Evolutionary conservation across 2,329 filamentous ascomycete genomes (phyloP).

Genomic region (Orbilia javanica): DNA sequence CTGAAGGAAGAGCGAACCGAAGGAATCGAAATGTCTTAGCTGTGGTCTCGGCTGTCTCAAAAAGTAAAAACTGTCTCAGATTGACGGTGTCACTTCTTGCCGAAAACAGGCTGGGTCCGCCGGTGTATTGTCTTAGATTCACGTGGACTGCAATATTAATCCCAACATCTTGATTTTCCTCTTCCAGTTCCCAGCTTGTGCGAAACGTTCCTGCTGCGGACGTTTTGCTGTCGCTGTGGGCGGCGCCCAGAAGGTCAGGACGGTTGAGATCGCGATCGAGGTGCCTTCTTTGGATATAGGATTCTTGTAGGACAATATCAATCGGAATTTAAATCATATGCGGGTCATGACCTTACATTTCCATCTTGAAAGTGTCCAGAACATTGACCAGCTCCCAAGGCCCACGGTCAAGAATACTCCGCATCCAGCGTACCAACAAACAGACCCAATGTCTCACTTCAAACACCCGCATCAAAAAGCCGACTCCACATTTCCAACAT

Average conservation of each 20-base stretch:
- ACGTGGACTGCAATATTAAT: slow-evolving; percentile 43
- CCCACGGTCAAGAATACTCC: background rate
- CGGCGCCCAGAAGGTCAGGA: too few species aligned
- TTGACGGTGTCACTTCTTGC: slow-evolving; percentile 19
- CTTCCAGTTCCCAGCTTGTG: too few species aligned
- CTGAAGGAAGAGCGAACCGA: background rate
- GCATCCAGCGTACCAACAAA: slow-evolving; percentile 2
- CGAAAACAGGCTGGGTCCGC: slow-evolving; percentile 41
- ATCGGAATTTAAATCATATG: background rate
- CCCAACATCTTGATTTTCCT: background rate
- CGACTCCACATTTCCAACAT: background rate
- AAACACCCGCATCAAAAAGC: slow-evolving; percentile 17
- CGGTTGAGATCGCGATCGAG: background rate
- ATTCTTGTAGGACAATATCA: background rate
- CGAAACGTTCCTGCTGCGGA: too few species aligned
- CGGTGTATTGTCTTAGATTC: slow-evolving; percentile 36
- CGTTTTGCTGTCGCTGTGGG: too few species aligned
- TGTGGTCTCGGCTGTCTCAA: slow-evolving; percentile 1
- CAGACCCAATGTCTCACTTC: slow-evolving; percentile 22
- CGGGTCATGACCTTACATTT: background rate
- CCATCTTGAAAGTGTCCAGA: background rate
- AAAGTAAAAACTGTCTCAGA: slow-evolving; percentile 41
- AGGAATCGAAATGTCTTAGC: slow-evolving; percentile 21
- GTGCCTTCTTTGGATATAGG: background rate
- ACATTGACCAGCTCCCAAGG: background rate